Base-by-base conservation (phyloP, 1,284 basidiomycete genomes). In the Peniophora sp. region DNA sequence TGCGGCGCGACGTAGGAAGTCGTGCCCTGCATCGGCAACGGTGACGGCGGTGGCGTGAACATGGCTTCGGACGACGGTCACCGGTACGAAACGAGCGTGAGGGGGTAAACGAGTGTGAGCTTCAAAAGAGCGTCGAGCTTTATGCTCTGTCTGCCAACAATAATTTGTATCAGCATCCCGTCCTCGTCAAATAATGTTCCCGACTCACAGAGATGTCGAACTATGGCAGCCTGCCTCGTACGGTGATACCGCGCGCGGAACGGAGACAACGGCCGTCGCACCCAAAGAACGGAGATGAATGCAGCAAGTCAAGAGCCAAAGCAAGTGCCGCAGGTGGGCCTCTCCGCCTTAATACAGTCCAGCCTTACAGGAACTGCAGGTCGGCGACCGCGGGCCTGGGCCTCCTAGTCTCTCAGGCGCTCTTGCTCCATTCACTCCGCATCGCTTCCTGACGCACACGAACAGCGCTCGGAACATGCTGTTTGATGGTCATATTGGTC, bases 11-110 rank as follows among this genome's bases (percentile, higher is more conserved):
- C 39, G 52, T 32, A 17, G 18, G 42, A 41, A 18, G 50, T 51
- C 39, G 51, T 52, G 3, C 42, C 47, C 37, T 53, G 60, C 14
- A 52, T 57, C 44, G 59, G 65, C 53, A 57, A 68, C 63, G 72
- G 71, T 3, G 78, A 78, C 8, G 71, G 67, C 18, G 76, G 75
- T 41, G 76, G 76, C 49, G 75, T 77, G 60, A 77, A 75, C 75
- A 78, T 78, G 54, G 54, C 39, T n/a, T n/a, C n/a, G n/a, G n/a
- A n/a, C n/a, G n/a, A n/a, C n/a, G n/a, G n/a, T n/a, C n/a, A n/a
- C n/a, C n/a, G 37, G 52, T 47, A 24, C 52, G 20, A 45, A 45
- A 45, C 17, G 43, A 45, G 23, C 23, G 43, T 10, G 23, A 45
- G 18, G 43, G 43, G 17, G 23, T 23, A 45, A n/a, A 45, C 9